Conservation (phyloP, 129 eudicot genomes). For the Saussurea involucrata region DNA sequence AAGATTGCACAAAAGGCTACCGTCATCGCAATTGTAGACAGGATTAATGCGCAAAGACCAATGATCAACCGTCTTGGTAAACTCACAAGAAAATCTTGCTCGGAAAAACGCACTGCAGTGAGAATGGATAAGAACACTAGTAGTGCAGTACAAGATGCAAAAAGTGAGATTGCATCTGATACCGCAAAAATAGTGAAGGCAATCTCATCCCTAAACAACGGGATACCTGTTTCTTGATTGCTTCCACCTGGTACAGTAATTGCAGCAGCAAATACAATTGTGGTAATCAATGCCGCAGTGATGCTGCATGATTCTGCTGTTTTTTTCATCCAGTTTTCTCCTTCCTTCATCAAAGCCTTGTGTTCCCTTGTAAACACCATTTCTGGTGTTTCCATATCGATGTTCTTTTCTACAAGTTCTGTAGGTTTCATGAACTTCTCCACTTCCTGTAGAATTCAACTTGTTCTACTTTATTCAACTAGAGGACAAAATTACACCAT, state of each 20-base stretch:
- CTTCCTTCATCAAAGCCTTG: slow-evolving; percentile 13
- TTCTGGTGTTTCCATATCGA: slow-evolving; percentile 3
- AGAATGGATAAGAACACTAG: slow-evolving; percentile 27
- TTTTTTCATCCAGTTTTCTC: slow-evolving; percentile 31
- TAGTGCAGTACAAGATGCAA: slow-evolving; percentile 6
- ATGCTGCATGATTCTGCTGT: slow-evolving; percentile 28
- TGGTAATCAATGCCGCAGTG: slow-evolving; percentile 28
- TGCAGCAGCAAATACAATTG: slow-evolving; percentile 31
- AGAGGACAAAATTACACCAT: background rate
- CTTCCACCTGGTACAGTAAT: slow-evolving; percentile 28
- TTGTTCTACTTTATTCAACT: background rate
- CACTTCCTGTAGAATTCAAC: slow-evolving; percentile 14
- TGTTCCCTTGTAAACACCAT: slow-evolving; percentile 26
- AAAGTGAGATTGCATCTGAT: slow-evolving; percentile 22
- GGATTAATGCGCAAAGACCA: slow-evolving; percentile 9
- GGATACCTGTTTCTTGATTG: slow-evolving; percentile 12
- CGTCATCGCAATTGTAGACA: slow-evolving; percentile 18
- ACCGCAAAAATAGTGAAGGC: slow-evolving; percentile 20
- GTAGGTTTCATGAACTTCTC: slow-evolving; percentile 5
- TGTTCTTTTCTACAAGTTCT: background rate
- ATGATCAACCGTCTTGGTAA: slow-evolving; percentile 11
- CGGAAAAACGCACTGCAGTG: slow-evolving; percentile 8
- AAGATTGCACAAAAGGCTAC: slow-evolving; percentile 14
- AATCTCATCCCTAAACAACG: background rate
- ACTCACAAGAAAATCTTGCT: slow-evolving; percentile 3